Percentiles rank a stretch among this genome's conserved stretches.
Conservation (phyloP, 2,329 filamentous ascomycete genomes). For the Lachnellula suecica region DNA sequence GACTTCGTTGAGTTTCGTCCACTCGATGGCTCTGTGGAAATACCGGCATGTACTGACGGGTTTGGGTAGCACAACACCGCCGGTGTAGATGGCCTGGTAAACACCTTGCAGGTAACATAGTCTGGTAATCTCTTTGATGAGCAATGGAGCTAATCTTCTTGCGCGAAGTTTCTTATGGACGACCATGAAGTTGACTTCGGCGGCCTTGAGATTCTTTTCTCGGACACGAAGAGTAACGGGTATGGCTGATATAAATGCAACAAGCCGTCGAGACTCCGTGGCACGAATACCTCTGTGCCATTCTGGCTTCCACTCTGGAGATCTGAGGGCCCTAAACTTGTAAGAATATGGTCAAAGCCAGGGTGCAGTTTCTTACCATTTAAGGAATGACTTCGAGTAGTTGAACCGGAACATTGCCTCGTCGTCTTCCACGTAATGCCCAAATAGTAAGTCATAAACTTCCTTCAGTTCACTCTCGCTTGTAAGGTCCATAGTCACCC, state of each 20-base stretch:
- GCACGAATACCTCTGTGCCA: conserved; percentile 96
- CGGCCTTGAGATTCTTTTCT: conserved; percentile 70
- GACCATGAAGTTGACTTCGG: conserved; percentile 97
- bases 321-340: conserved; percentile 76
- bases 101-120: conserved; percentile 83
- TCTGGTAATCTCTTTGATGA: conserved; percentile 97
- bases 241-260: conserved; percentile 94
- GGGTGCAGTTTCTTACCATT: conserved; percentile 63
- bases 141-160: conserved; percentile 86
- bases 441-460: conserved; percentile 85
- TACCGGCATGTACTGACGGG: conserved; percentile 93
- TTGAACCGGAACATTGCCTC: conserved; percentile 98
- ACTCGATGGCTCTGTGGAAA: conserved; percentile 91
- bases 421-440: conserved; percentile 96
- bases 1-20: conserved; percentile 93
- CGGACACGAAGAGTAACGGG: conserved; percentile 82
- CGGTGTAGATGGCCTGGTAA: conserved; percentile 96
- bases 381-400: conserved; percentile 84
- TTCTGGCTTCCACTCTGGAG: conserved; percentile 88
- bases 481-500: conserved; percentile 85
- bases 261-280: conserved; percentile 77
- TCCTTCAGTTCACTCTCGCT: conserved; percentile 80
- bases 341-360: conserved; percentile 17
- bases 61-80: conserved; percentile 84
- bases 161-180: conserved; percentile 96